phyloP scores from a whole-genome alignment of 148 eudicot genomes.

The Pouteria glomerata region DNA sequence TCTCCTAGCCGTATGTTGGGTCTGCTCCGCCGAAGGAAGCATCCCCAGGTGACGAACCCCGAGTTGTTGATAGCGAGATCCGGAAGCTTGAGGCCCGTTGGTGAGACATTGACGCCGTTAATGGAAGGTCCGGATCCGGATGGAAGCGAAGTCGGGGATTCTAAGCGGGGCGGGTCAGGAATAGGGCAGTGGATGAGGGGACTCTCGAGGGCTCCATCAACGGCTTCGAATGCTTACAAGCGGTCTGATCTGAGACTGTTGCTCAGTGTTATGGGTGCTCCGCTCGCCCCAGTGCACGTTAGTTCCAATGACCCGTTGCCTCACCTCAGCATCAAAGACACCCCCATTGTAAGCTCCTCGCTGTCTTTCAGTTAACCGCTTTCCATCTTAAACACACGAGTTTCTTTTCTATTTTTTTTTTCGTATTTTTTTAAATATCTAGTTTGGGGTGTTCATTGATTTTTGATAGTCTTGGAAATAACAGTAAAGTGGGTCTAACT shows the following conservation, averaged over 20 bases:
- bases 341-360: conserved; percentile 41
- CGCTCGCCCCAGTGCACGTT: conserved; percentile 53
- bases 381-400: not conserved
- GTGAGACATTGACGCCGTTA: conserved; percentile 52
- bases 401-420: not conserved
- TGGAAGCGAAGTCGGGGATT: conserved; percentile 35
- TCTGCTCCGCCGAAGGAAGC: conserved; percentile 38
- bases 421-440: no score
- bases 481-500: no score
- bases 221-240: conserved; percentile 16
- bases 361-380: not conserved
- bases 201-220: conserved; percentile 31
- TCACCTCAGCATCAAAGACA: conserved; percentile 50
- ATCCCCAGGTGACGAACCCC: conserved; percentile 18
- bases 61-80: conserved; percentile 39
- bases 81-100: conserved; percentile 40
- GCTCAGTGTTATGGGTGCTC: conserved; percentile 55
- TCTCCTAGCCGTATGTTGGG: conserved; percentile 69
- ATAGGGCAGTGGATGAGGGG: conserved; percentile 32
- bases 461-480: no score
- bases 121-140: conserved; percentile 83
- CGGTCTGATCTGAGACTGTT: conserved; percentile 47
- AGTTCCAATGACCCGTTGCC: conserved; percentile 34
- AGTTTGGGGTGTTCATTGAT: not conserved
- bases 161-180: conserved; percentile 41